A percentile compares a stretch with the other conserved stretches of the same genome.
phyloP scores from a whole-genome alignment of 2,329 filamentous ascomycete genomes.

The Alternaria triticimaculans region DNA sequence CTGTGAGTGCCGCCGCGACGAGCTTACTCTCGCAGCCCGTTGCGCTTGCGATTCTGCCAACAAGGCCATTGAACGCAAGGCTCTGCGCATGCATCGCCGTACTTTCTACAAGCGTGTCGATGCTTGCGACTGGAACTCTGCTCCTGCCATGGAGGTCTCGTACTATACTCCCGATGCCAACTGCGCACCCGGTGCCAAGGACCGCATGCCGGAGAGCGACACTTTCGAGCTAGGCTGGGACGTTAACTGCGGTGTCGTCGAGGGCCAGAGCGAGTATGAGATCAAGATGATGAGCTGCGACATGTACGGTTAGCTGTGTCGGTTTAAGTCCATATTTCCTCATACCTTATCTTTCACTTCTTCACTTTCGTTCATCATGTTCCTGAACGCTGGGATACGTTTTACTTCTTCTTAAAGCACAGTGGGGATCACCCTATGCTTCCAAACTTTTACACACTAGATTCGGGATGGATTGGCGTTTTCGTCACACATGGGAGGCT shows the following conservation, averaged over 20 bases:
- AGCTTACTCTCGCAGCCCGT: slow-evolving; percentile 23
- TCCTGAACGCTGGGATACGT: slow-evolving; percentile 12
- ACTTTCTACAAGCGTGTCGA: slow-evolving; percentile 38
- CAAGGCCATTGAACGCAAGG: slow-evolving; percentile 40
- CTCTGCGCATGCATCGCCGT: slow-evolving; percentile 40
- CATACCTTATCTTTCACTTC: slow-evolving; percentile 7
- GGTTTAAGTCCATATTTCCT: slow-evolving; percentile 3
- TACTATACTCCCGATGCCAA: slow-evolving; percentile 49
- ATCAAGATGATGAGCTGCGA: slow-evolving; percentile 48
- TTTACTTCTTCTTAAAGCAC: background rate
- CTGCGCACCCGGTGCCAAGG: slow-evolving; percentile 46
- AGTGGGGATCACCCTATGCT: background rate
- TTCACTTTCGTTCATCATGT: slow-evolving; percentile 16
- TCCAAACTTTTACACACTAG: background rate
- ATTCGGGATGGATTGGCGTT: background rate
- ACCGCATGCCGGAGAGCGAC: slow-evolving; percentile 29
- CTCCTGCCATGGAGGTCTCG: slow-evolving; percentile 52
- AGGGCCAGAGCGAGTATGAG: slow-evolving; percentile 54
- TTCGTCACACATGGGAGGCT: background rate
- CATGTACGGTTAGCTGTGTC: slow-evolving; percentile 24
- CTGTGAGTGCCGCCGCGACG: slow-evolving; percentile 36
- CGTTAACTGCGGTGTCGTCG: slow-evolving; percentile 43
- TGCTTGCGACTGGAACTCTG: slow-evolving; percentile 45
- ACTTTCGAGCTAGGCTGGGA: slow-evolving; percentile 53
- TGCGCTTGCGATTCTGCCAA: slow-evolving; percentile 33